Conservation (phyloP, 305 asterid genomes). For the Plantago rigida region DNA sequence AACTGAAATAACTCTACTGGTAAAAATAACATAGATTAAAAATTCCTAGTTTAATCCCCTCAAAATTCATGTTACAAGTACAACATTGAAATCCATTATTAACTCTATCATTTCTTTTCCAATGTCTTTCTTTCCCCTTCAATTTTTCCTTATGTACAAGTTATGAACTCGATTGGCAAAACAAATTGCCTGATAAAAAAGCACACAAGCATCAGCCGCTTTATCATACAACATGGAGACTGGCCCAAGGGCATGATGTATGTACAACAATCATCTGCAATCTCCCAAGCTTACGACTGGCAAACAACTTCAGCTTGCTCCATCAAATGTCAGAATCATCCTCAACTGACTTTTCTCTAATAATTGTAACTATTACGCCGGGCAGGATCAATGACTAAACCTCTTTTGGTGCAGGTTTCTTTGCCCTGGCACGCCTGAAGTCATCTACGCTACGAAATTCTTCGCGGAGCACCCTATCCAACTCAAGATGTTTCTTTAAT, state of each 20-base stretch:
- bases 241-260: slow-evolving; percentile 18
- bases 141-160: slow-evolving; percentile 23
- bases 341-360: neutral
- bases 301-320: slow-evolving; percentile 26
- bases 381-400: slow-evolving; percentile 24
- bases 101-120: slow-evolving; percentile 6
- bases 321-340: slow-evolving; percentile 28
- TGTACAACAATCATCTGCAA: slow-evolving; percentile 26
- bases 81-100: neutral
- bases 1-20: too few species aligned
- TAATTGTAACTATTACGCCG: slow-evolving; percentile 13
- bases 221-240: neutral
- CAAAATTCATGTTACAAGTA: slow-evolving; percentile 11
- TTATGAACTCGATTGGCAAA: slow-evolving; percentile 9
- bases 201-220: neutral
- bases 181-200: slow-evolving; percentile 5
- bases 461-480: slow-evolving; percentile 61
- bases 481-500: slow-evolving; percentile 51
- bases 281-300: slow-evolving; percentile 21
- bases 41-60: slow-evolving; percentile 3
- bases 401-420: slow-evolving; percentile 30
- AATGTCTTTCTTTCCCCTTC: slow-evolving; percentile 5
- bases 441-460: slow-evolving; percentile 55
- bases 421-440: slow-evolving; percentile 54
- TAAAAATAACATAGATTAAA: neutral